These are phyloP conservation scores for Pythium brachiatum DNA, from an alignment of 352 stramenopile species.

Conservation along the genomic window DNA sequence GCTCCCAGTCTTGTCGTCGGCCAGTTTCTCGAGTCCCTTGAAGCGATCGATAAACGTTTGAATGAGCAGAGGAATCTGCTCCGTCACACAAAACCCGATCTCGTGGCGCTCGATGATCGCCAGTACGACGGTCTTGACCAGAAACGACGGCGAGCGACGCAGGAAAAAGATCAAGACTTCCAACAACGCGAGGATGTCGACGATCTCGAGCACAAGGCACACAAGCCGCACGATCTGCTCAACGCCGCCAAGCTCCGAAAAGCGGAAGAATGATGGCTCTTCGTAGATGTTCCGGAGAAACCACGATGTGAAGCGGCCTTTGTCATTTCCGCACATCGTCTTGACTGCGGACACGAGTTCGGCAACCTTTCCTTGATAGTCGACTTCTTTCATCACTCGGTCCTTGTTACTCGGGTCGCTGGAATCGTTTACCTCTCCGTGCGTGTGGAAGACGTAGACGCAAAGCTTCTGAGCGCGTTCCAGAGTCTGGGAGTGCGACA, in stretches of 20 bases:
- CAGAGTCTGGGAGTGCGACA: conserved; percentile 74
- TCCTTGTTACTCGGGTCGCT: conserved; percentile 35
- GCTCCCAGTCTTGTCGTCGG: conserved; percentile 69
- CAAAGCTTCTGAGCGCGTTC: conserved; percentile 79
- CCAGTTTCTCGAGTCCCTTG: conserved; percentile 57
- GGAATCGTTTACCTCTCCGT: conserved; percentile 61
- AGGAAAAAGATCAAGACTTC: conserved; percentile 84
- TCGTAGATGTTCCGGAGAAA: conserved; percentile 85
- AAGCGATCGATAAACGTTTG: conserved; percentile 86
- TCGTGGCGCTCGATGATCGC: conserved; percentile 83
- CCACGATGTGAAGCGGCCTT: conserved; percentile 78
- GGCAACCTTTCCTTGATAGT: conserved; percentile 81
- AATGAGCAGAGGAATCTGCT: conserved; percentile 76
- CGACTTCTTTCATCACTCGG: conserved; percentile 67
- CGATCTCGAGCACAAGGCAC: conserved; percentile 79
- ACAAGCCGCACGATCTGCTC: conserved; percentile 81
- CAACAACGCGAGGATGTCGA: conserved; percentile 75
- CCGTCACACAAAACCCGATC: conserved; percentile 76
- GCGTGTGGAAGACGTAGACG: conserved; percentile 83
- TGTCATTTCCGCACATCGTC: conserved; percentile 85
- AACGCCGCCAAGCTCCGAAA: conserved; percentile 80
- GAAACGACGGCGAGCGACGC: conserved; percentile 60
- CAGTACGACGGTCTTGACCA: conserved; percentile 83
- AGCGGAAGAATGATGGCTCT: conserved; percentile 71
- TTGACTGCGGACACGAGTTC: conserved; percentile 84